Base-by-base conservation (phyloP, 192 early-diverging fungal species). In the Lobosporangium transversale region DNA sequence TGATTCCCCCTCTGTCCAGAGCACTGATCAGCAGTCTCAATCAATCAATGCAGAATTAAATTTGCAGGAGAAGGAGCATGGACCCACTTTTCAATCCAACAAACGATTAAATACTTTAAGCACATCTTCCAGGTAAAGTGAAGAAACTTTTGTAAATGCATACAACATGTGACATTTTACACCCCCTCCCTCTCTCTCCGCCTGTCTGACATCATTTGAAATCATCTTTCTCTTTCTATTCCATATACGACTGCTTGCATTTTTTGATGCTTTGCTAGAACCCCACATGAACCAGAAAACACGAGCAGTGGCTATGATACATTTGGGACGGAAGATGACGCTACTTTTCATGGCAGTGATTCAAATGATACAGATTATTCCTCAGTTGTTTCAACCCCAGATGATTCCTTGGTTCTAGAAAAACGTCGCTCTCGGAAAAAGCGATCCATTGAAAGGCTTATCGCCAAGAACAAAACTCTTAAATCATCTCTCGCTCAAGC, bases 401-500 rank as follows among this genome's bases (percentile, higher is more conserved):
- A 62, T 18, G 73, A 76, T 36, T 18, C 73, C n/a, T n/a, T 57
- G 23, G 58, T 27, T 15, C 51, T 76, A 29, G 73, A 76, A 36
- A n/a, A n/a, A n/a, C 32, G 54, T 35, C 52, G 52, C n/a, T 67
- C 73, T 6, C 35, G 73, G 7, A 57, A 47, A 11, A 67, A 58
- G 31, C 43, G 65, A 20, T 67, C 73, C 6, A 76, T 66, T 52
- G 64, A 76, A 35, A 50, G 73, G 4, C 73, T 76, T 40, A 5
- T 67, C 12, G 73, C 55, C 36, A 67, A 67, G 53, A 76, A 76
- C 59, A 76, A 67, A 54, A 76, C 65, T 0, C 47, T 76, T 0
- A 76, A 62, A 35, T 66, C 64, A 0, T 76, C 73, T 6, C 42
- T 76, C 3, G 23, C 32, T 1, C 73, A 76, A 21, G 73, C 73